Base-by-base conservation (phyloP, 257 asterid genomes). In the Jacaranda copaia region DNA sequence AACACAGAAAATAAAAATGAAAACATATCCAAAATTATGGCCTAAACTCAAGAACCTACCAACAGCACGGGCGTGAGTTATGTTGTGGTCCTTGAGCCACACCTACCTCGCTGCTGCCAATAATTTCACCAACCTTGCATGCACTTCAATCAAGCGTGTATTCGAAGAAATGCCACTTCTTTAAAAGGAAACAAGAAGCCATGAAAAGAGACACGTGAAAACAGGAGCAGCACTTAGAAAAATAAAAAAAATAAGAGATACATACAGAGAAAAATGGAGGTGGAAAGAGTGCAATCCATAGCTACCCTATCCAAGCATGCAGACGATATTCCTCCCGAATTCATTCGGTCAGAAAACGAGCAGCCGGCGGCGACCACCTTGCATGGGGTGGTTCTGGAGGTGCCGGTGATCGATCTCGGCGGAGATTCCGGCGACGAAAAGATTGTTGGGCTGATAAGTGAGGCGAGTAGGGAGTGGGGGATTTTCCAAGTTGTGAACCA, bases 401-500 rank as follows among this genome's bases (percentile, higher is more conserved):
- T 88, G 35, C 96, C 93, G 32, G 88, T 88, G 18, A 82, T 90
- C 73, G 89, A 90, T 48, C 64, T 90, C 3, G 32, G 74, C 48
- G 72, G 19, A 49, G 73, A 48, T 12, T n/a, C 46, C 35, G 62
- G 70, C 65, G 83, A 81, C 3, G 67, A 79, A 7, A 67, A 45
- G 45, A 66, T 83, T 2, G 84, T 68, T 13, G 56, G 53, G 1
- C 7, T 36, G 74, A 67, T 88, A 11, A 58, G 79, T 1, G 87
- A 82, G 5, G 96, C 91, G 2, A 81, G 89, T 40, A 43, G 38
- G n/a, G 87, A 84, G 0, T 90, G 93, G 96, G 96, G 96, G 5
- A 71, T 88, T 0, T 88, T 90, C 79, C 92, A 90, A 52, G 84
- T 90, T 42, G 91, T 90, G 78, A 88, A 90, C 67, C 96, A 90